Base-by-base conservation (phyloP, 108 stramenopile genomes). In the Nannochloropsis gaditana region DNA sequence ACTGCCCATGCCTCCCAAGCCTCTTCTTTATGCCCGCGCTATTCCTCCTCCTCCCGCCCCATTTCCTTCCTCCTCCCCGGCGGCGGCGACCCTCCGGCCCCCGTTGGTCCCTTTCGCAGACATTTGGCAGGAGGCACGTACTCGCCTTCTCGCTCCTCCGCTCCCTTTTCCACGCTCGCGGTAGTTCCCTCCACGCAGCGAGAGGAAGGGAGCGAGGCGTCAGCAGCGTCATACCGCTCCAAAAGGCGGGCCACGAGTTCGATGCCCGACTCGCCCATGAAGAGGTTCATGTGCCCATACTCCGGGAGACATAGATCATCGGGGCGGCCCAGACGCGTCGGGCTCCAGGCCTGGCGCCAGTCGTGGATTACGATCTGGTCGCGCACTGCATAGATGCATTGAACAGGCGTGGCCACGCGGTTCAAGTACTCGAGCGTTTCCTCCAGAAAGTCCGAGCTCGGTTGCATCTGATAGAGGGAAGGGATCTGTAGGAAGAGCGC, bases 331-430 rank as follows among this genome's bases (percentile, higher is more conserved):
- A 73, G n/a, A 15, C 59, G 59, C 59, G 59, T 73, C 15, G 59
- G 59, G n/a, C 59, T 73, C 59, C 59, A 73, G 59, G 59, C 59
- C 6, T 73, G 59, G 19, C 59, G 59, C 59, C 59, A 73, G n/a
- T 73, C n/a, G 59, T 73, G 59, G n/a, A 73, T 73, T 2, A 73
- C 59, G n/a, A 73, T 73, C 59, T 73, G 59, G 59, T 73, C 59
- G 19, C 59, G 15, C 5, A 73, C 59, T 4, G 59, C 59, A 73
- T 73, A 73, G 59, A 73, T n/a, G n/a, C 59, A 73, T n/a, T 73
- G 59, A n/a, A 73, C 59, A 73, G 59, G 59, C 1, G 59, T 73
- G 19, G 59, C 59, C 19, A 73, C 59, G n/a, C 59, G 59, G n/a
- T 15, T n/a, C 19, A 73, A n/a, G 6, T 73, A 73, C 59, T 73